Conservation (phyloP, 805 yeast species). For the Saturnispora sanitii region DNA sequence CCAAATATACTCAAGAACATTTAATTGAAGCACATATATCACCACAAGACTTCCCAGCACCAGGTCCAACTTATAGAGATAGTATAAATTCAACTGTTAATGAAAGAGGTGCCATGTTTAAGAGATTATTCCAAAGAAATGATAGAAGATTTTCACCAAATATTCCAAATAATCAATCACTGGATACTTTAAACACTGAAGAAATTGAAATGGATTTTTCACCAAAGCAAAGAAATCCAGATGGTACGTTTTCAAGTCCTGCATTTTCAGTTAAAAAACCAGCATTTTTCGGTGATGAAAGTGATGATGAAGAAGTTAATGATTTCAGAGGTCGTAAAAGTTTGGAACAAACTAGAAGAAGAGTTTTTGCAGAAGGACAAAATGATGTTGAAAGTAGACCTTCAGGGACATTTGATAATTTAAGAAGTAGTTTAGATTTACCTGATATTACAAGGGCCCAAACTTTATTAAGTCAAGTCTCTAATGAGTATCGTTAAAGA, state of each 20-base stretch:
- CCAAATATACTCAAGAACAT: constrained; percentile 32
- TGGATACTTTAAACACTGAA: constrained; percentile 34
- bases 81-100: constrained; percentile 27
- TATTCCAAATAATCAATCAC: constrained; percentile 26
- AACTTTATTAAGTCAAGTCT: constrained; percentile 24
- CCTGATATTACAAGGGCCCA: constrained; percentile 30
- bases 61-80: constrained; percentile 23
- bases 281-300: constrained; percentile 9
- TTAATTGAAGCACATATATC: constrained; percentile 21
- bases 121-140: constrained; percentile 27
- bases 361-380: constrained; percentile 10
- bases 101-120: constrained; percentile 31
- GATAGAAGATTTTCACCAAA: constrained; percentile 21
- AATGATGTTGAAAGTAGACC: constrained; percentile 17
- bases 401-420: constrained; percentile 19
- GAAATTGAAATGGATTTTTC: constrained; percentile 40
- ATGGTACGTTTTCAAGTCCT: constrained; percentile 28
- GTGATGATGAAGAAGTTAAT: constrained; percentile 4
- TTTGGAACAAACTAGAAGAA: constrained; percentile 20
- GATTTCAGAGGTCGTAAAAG: constrained; percentile 11
- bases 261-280: constrained; percentile 21
- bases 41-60: constrained; percentile 12
- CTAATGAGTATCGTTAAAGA: constrained; percentile 9
- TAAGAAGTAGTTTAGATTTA: constrained; percentile 31
- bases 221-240: constrained; percentile 12